phyloP scores from a whole-genome alignment of 306 rosid species.

The Sechiopsis laciniata region DNA sequence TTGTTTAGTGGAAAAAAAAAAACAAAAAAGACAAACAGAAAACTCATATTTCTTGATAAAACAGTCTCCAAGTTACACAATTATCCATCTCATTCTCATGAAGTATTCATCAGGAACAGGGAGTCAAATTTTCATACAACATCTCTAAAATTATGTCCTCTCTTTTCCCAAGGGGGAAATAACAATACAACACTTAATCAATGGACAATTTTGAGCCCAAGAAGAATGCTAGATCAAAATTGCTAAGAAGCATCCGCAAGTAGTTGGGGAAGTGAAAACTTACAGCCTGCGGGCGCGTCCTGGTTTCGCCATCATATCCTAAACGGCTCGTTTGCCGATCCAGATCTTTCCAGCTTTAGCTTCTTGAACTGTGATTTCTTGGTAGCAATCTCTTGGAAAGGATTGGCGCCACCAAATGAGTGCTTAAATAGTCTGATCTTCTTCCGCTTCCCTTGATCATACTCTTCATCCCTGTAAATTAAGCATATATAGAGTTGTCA shows the following conservation, averaged over 20 bases:
- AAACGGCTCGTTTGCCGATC: constrained; percentile 58
- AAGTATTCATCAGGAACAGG: not conserved
- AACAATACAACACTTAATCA: constrained; percentile 7
- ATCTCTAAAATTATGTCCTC: not conserved
- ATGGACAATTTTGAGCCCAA: not conserved
- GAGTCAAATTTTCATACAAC: constrained; percentile 7
- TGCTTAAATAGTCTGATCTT: constrained; percentile 48
- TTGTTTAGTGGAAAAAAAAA: too few relatives aligned
- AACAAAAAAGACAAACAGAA: too few relatives aligned
- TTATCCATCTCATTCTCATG: not conserved
- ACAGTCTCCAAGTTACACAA: constrained; percentile 3
- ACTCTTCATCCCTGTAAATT: constrained; percentile 79
- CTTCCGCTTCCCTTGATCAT: constrained; percentile 77
- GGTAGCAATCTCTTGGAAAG: constrained; percentile 60
- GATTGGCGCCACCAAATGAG: constrained; percentile 56
- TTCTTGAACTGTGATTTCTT: constrained; percentile 43
- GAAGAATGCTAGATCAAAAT: constrained; percentile 20
- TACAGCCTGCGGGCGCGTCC: constrained; percentile 2
- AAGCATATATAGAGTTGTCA: not conserved
- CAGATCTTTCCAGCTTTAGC: constrained; percentile 41
- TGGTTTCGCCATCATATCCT: constrained; percentile 47
- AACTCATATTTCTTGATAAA: too few relatives aligned
- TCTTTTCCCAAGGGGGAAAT: constrained; percentile 1
- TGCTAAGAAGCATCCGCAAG: constrained; percentile 1
- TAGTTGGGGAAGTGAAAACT: constrained; percentile 2